A percentile compares a stretch with the other conserved stretches of the same genome.
Conservation (phyloP, 78 protist genomes). For the Emiliania huxleyi region DNA sequence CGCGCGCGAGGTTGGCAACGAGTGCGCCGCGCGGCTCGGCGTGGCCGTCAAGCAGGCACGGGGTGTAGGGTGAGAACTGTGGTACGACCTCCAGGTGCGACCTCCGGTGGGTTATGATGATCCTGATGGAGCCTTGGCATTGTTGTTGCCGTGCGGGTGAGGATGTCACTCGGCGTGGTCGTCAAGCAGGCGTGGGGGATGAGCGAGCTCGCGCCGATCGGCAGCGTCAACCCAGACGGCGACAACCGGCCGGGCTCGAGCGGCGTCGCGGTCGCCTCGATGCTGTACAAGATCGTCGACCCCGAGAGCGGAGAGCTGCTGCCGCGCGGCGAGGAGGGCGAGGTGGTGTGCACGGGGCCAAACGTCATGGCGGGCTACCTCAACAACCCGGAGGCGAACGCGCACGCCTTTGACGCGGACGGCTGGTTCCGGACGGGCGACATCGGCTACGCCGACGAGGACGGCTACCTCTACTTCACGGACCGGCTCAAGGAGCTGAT, state of each 20-base stretch:
- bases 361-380: conserved; percentile 86
- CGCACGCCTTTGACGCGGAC: conserved; percentile 57
- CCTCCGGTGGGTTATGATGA: conserved; percentile 65
- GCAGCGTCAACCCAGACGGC: no score
- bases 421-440: no score
- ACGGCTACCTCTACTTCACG: conserved; percentile 36
- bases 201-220: no score
- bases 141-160: no score
- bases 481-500: conserved; percentile 75
- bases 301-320: background rate
- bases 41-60: background rate
- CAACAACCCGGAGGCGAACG: conserved; percentile 70
- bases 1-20: no score
- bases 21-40: conserved; percentile 21
- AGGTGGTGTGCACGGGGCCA: conserved; percentile 67
- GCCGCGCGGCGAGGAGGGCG: conserved; percentile 42
- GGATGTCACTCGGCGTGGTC: background rate
- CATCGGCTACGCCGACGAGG: conserved; percentile 71
- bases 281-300: background rate
- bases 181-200: conserved; percentile 71
- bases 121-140: no score
- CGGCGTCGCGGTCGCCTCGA: conserved; percentile 24
- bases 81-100: conserved; percentile 79
- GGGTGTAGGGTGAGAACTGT: no score
- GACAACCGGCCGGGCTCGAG: conserved; percentile 16